These are phyloP conservation scores for Pleurotus cornucopiae DNA, from an alignment of 768 basidiomycete species.

Conservation along the genomic window DNA sequence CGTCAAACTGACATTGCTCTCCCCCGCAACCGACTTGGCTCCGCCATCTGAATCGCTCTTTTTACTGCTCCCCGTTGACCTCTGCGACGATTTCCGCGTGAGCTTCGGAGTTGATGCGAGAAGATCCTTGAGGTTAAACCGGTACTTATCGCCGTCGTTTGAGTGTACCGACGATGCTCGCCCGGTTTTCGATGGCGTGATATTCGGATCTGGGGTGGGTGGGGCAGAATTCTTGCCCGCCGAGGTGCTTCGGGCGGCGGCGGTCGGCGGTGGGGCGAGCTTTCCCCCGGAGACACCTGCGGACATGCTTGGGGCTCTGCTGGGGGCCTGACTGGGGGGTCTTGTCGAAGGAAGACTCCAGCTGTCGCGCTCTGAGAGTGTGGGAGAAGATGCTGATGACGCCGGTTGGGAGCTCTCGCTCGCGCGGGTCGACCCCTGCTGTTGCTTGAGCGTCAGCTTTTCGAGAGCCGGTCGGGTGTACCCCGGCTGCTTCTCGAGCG, in stretches of 20 bases:
- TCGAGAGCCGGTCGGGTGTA: constrained; percentile 41
- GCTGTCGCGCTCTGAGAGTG: constrained; percentile 55
- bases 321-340: constrained; percentile 47
- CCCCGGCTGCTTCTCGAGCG: constrained; percentile 48
- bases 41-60: constrained; percentile 64
- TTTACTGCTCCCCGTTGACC: constrained; percentile 59
- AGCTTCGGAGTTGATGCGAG: constrained; percentile 71
- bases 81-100: constrained; percentile 59
- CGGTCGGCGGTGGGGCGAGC: constrained; percentile 18
- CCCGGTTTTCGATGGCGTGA: constrained; percentile 25
- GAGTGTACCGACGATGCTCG: constrained; percentile 41
- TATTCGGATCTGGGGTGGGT: neutral
- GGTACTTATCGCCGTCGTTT: constrained; percentile 58
- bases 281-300: constrained; percentile 35
- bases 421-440: constrained; percentile 15
- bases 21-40: constrained; percentile 36
- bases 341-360: constrained; percentile 49
- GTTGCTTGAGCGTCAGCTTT: constrained; percentile 24
- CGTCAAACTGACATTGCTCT: constrained; percentile 43
- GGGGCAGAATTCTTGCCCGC: constrained; percentile 1
- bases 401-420: constrained; percentile 31
- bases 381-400: constrained; percentile 41
- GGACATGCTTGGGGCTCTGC: constrained; percentile 48
- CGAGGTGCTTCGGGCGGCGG: constrained; percentile 13
- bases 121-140: constrained; percentile 82